phyloP scores from a whole-genome alignment of 2,329 filamentous ascomycete genomes.

The Venturia carpophila region DNA sequence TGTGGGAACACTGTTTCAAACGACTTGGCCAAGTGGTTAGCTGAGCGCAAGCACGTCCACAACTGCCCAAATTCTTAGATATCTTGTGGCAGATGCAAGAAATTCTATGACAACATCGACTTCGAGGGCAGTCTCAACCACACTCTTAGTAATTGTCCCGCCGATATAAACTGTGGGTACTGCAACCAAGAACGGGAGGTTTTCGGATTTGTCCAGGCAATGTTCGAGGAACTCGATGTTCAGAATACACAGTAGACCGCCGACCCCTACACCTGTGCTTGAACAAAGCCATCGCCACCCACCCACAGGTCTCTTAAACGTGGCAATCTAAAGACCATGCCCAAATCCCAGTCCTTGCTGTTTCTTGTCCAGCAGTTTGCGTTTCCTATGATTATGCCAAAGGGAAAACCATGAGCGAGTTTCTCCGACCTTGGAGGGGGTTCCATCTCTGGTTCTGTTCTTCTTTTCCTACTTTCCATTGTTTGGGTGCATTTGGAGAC shows the following conservation, averaged over 20 bases:
- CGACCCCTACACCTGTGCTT: not conserved
- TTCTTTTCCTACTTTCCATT: not conserved
- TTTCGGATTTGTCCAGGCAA: not conserved
- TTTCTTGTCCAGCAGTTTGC: not conserved
- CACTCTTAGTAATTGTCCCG: not conserved
- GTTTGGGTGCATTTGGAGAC: not conserved
- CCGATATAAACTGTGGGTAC: not conserved
- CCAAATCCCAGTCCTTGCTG: not conserved
- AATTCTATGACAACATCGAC: not conserved
- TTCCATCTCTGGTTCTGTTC: not conserved
- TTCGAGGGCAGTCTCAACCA: not conserved
- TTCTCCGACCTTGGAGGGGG: too few relatives aligned
- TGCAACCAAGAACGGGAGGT: not conserved
- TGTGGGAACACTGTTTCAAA: not conserved
- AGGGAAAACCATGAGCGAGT: too few relatives aligned
- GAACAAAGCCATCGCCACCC: not conserved
- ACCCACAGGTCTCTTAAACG: not conserved
- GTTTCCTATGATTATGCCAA: not conserved
- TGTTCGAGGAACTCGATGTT: not conserved
- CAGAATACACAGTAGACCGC: not conserved
- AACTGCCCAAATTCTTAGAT: not conserved
- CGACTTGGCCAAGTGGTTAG: not conserved
- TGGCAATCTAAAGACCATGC: not conserved
- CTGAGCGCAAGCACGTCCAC: not conserved
- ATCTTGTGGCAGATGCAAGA: not conserved